Evolutionary conservation across 805 yeast species (phyloP).

Genomic region (Schwanniomyces occidentalis): DNA sequence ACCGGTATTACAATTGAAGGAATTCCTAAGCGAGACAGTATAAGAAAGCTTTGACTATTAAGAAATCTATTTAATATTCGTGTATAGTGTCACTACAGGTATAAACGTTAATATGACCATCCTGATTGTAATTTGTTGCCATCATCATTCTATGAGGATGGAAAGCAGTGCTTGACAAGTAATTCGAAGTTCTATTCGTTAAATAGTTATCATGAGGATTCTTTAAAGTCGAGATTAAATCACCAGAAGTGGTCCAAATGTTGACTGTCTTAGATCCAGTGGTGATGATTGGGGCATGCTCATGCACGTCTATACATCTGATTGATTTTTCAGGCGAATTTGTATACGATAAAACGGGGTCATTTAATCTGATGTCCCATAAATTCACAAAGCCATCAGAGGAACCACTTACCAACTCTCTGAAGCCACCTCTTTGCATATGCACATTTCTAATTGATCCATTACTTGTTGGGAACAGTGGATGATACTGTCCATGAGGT

Average conservation of each 20-base stretch:
- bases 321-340: constrained; percentile 51
- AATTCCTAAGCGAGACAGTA: constrained; percentile 3
- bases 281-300: constrained; percentile 93
- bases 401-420: constrained; percentile 85
- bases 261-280: constrained; percentile 81
- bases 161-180: constrained; percentile 66
- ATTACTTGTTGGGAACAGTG: constrained; percentile 22
- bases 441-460: constrained; percentile 75
- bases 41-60: not conserved
- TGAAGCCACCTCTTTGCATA: constrained; percentile 94
- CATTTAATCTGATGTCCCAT: constrained; percentile 84
- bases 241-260: constrained; percentile 85
- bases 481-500: constrained; percentile 10
- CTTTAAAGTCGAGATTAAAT: constrained; percentile 60
- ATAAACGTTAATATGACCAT: constrained; percentile 66
- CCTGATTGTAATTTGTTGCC: constrained; percentile 83
- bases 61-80: constrained; percentile 25
- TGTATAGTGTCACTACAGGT: constrained; percentile 37
- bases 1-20: constrained; percentile 3
- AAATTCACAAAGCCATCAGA: constrained; percentile 79
- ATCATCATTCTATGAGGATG: constrained; percentile 96
- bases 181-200: constrained; percentile 48
- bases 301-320: constrained; percentile 82
- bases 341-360: constrained; percentile 67
- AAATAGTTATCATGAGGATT: constrained; percentile 47